phyloP scores from a whole-genome alignment of 2,329 filamentous ascomycete species.

The Penicillium sp. region DNA sequence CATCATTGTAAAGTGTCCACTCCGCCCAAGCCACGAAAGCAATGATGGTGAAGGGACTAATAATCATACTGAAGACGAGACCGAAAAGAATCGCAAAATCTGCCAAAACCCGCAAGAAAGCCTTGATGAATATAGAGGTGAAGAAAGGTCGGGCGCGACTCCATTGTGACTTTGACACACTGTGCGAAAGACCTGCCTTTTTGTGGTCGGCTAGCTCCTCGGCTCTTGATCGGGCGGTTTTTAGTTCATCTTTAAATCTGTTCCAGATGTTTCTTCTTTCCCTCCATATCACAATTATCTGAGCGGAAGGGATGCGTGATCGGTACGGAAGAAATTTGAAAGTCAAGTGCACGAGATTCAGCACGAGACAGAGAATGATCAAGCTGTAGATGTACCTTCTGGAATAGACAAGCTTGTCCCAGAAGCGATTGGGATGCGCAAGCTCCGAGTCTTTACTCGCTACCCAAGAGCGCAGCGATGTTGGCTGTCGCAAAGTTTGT shows the following conservation, averaged over 20 bases:
- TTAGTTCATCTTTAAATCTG: conserved; percentile 20
- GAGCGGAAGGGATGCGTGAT: conserved; percentile 29
- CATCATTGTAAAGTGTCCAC: conserved; percentile 33
- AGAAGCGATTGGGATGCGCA: conserved; percentile 14
- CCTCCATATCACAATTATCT: conserved; percentile 27
- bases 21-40: conserved; percentile 38
- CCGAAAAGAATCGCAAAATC: conserved; percentile 22
- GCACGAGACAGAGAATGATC: conserved; percentile 25
- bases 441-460: conserved; percentile 7
- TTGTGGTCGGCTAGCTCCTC: background rate
- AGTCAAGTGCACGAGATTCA: conserved; percentile 27
- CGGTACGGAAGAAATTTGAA: conserved; percentile 26
- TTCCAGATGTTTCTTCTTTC: conserved; percentile 22
- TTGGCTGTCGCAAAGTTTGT: conserved; percentile 28
- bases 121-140: conserved; percentile 12
- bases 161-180: background rate
- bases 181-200: background rate
- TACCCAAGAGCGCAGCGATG: conserved; percentile 20
- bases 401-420: conserved; percentile 23
- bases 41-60: conserved; percentile 32
- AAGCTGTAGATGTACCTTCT: conserved; percentile 33
- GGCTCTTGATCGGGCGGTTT: background rate
- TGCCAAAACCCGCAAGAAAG: conserved; percentile 11
- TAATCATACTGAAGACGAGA: conserved; percentile 30
- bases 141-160: conserved; percentile 6